Base-by-base conservation (phyloP, 2,329 filamentous ascomycete species). In the Lachnellula hyalina region DNA sequence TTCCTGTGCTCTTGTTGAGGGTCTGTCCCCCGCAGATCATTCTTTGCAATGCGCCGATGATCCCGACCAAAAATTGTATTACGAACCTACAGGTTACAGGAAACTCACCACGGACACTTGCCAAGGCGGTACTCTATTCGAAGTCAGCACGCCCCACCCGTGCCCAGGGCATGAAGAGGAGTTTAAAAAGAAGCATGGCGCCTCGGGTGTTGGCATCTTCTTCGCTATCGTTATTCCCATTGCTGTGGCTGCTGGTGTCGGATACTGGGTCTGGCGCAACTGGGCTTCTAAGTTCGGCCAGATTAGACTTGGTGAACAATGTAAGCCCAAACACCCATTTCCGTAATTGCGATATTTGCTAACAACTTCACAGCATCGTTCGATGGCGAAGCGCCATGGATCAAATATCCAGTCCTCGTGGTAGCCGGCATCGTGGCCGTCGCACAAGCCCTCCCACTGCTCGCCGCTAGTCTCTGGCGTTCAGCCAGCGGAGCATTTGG, bases 261-360 rank as follows among this genome's bases (percentile, higher is more conserved):
- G 94, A 40, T 96, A 89, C 77, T 96, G 85, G 72, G 86, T 93
- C 19, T 96, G 86, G 77, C 82, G 77, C 57, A 89, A 89, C 72
- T 96, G 90, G 89, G 85, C 85, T 64, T 84, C 85, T 71, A 95
- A 95, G 69, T 96, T 97, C 69, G 94, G 94, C 11, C 86, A 93
- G 69, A 93, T 99, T 68, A 83, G 90, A 21, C 83, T 99, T 14
- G 94, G 94, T 53, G 94, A 96, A 65, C 73, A 75, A 61, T 73
- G 74, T 63, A 65, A 60, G 67, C 59, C 28, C 45, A 32, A 21
- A 23, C 49, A 19, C n/a, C 28, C 19, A 28, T 38, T 35, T 21
- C 11, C 21, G 17, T 34, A 17, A 14, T 3, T 17, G 8, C n/a
- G 47, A 32, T 5, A n/a, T 38, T 34, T 57, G 47, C 63, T 67